Evolutionary conservation across 768 basidiomycete species (phyloP).

Genomic region (Suillus hirtellus): DNA sequence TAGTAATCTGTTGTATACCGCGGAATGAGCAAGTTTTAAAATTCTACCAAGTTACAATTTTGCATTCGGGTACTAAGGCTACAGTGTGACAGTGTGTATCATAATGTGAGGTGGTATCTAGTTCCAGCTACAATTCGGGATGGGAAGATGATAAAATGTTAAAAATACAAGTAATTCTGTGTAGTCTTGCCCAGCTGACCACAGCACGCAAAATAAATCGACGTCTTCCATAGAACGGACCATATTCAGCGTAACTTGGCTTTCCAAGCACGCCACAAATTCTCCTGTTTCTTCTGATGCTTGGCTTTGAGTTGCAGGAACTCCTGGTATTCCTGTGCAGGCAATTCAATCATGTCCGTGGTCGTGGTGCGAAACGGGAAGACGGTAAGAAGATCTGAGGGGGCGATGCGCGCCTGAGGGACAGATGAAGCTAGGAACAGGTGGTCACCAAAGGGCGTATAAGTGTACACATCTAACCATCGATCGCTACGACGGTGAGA

Average conservation of each 20-base stretch:
- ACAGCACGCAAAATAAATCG: background rate
- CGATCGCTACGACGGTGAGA: constrained; percentile 55
- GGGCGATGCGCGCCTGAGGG: constrained; percentile 62
- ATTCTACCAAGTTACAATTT: constrained; percentile 5
- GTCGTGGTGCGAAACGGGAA: constrained; percentile 44
- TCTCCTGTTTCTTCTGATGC: constrained; percentile 57
- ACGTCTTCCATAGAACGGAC: background rate
- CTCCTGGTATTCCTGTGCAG: constrained; percentile 56
- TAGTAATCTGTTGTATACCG: constrained; percentile 15
- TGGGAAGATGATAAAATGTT: background rate
- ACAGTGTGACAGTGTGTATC: constrained; percentile 8
- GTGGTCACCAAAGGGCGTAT: constrained; percentile 61
- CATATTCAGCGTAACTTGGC: constrained; percentile 25
- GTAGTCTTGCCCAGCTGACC: background rate
- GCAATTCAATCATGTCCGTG: constrained; percentile 65
- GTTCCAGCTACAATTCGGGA: background rate
- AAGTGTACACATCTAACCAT: constrained; percentile 68
- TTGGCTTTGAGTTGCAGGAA: constrained; percentile 54
- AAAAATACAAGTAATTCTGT: constrained; percentile 9
- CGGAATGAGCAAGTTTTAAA: background rate
- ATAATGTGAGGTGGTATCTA: constrained; percentile 2
- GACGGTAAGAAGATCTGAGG: constrained; percentile 58
- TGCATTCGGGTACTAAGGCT: constrained; percentile 7
- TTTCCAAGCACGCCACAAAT: constrained; percentile 55
- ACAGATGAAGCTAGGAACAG: constrained; percentile 62